Percentiles rank a stretch among this genome's conserved stretches.
Conservation (phyloP, 495 filamentous ascomycete genomes). For the Neurospora tetraspora region DNA sequence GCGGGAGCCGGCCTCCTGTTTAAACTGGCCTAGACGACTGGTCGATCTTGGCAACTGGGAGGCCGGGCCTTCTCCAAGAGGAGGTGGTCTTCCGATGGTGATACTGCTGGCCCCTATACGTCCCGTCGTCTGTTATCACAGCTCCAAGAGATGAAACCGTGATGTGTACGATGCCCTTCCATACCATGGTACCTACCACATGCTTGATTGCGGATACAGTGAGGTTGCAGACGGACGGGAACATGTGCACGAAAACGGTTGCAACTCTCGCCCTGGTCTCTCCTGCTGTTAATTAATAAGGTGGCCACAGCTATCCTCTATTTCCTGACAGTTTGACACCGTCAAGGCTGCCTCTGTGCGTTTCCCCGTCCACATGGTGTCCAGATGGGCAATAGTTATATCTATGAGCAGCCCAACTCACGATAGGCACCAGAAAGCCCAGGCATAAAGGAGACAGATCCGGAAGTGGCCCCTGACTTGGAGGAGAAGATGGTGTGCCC, state of each 20-base stretch:
- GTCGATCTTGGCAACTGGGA: constrained; percentile 12
- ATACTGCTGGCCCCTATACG: constrained; percentile 2
- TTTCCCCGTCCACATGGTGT: not conserved
- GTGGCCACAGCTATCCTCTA: not conserved
- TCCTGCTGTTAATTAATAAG: not conserved
- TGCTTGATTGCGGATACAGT: not conserved
- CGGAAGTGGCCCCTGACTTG: not conserved
- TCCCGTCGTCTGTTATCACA: not conserved
- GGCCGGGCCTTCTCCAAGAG: constrained; percentile 9
- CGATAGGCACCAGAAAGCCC: not conserved
- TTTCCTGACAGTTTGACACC: not conserved
- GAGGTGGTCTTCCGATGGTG: constrained; percentile 10
- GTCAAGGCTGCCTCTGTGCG: not conserved
- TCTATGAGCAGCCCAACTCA: not conserved
- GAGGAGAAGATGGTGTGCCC: not conserved
- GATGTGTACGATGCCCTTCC: not conserved
- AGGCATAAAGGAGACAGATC: not conserved
- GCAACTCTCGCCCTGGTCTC: not conserved
- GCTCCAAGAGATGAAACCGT: not conserved
- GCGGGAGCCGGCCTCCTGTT: constrained; percentile 27
- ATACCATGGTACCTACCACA: not conserved
- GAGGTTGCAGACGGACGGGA: not conserved
- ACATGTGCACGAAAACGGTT: not conserved
- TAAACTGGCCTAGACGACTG: constrained; percentile 10
- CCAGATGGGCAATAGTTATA: not conserved